Conservation (phyloP, 2,329 filamentous ascomycete species). For the Pyricularia sp. region DNA sequence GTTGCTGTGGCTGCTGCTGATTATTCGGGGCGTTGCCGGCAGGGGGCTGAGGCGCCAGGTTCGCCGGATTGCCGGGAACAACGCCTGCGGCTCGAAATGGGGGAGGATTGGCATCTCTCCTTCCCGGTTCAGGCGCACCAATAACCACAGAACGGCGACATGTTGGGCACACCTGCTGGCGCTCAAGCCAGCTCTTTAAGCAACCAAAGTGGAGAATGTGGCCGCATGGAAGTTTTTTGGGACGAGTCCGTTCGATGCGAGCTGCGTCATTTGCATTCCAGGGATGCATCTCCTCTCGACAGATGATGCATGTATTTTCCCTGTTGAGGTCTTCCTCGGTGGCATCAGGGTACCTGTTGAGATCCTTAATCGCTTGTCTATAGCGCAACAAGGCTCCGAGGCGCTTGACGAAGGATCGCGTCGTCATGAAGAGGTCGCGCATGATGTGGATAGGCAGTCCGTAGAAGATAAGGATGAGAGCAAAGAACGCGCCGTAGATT, state of each 20-base stretch:
- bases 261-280: constrained; percentile 58
- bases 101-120: constrained; percentile 11
- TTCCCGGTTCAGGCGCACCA: constrained; percentile 18
- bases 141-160: constrained; percentile 80
- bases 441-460: constrained; percentile 95
- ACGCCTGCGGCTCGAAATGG: constrained; percentile 15
- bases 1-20: constrained; percentile 18
- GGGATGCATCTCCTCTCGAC: constrained; percentile 86
- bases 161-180: constrained; percentile 94
- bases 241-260: constrained; percentile 73
- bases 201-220: constrained; percentile 93
- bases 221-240: constrained; percentile 93
- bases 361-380: constrained; percentile 82
- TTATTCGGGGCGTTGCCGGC: constrained; percentile 21
- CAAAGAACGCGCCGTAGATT: constrained; percentile 87
- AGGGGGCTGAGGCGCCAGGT: constrained; percentile 8
- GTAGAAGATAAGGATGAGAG: constrained; percentile 87
- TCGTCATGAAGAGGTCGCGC: constrained; percentile 88
- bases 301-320: constrained; percentile 96
- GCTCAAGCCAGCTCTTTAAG: constrained; percentile 91
- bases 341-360: constrained; percentile 91
- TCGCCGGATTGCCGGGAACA: constrained; percentile 1
- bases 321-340: constrained; percentile 74
- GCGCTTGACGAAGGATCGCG: constrained; percentile 81
- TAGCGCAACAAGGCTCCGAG: constrained; percentile 86